phyloP scores from a whole-genome alignment of 495 filamentous ascomycete species.

The Pseudomonodictys pantanalensis region DNA sequence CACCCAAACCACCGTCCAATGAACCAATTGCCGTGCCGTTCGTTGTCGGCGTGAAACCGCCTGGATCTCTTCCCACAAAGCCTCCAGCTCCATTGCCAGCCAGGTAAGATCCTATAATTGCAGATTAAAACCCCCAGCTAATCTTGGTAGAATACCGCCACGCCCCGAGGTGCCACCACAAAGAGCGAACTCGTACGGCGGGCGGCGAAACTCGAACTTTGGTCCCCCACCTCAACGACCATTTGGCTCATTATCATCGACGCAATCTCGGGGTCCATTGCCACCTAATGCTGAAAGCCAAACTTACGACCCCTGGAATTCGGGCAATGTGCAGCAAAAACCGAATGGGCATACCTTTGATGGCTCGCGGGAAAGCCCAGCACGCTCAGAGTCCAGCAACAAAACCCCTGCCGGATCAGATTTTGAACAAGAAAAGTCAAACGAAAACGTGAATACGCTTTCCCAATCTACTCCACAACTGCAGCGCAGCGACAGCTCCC shows the following conservation, averaged over 20 bases:
- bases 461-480: slow-evolving; percentile 4
- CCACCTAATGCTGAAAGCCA: slow-evolving; percentile 9
- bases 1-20: slow-evolving; percentile 38
- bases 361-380: slow-evolving; percentile 23
- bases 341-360: slow-evolving; percentile 18
- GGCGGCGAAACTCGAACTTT: slow-evolving; percentile 12
- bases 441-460: slow-evolving; percentile 15
- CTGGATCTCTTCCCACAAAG: slow-evolving; percentile 14
- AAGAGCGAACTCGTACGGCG: slow-evolving; percentile 27
- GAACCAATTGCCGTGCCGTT: slow-evolving; percentile 5
- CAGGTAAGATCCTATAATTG: too few relatives aligned
- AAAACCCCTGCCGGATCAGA: slow-evolving; percentile 38
- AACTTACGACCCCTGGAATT: slow-evolving; percentile 27
- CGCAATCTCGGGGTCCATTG: slow-evolving; percentile 26
- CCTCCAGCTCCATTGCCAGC: slow-evolving; percentile 5
- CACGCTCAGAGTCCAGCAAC: slow-evolving; percentile 36
- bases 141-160: background rate
- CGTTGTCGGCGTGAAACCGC: slow-evolving; percentile 6
- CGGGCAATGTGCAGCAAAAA: slow-evolving; percentile 3
- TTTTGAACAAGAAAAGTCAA: slow-evolving; percentile 25
- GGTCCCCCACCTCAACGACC: slow-evolving; percentile 14
- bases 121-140: background rate
- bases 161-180: slow-evolving; percentile 8
- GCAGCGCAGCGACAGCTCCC: slow-evolving; percentile 25
- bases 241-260: slow-evolving; percentile 25